A percentile compares a stretch with the other conserved stretches of the same genome.
Evolutionary conservation across 2,329 filamentous ascomycete species (phyloP).

Genomic region (Venturiaceae sp.): DNA sequence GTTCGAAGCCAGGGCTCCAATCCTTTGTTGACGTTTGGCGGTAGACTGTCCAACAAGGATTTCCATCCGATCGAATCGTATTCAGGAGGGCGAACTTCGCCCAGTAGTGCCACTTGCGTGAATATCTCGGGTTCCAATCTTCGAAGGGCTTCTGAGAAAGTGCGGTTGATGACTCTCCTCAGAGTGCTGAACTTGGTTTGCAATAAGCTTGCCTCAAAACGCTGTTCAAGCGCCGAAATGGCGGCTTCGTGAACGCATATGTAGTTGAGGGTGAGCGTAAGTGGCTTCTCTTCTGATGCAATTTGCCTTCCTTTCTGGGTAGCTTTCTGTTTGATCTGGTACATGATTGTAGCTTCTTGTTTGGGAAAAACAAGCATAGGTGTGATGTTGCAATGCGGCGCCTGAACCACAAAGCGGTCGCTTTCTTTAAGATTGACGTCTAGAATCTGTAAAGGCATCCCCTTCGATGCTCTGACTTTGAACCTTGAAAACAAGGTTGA

Average conservation of each 20-base stretch:
- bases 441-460: constrained; percentile 64
- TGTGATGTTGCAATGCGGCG: constrained; percentile 32
- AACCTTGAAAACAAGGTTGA: constrained; percentile 77
- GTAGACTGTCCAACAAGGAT: constrained; percentile 40
- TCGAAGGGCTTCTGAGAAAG: constrained; percentile 37
- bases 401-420: constrained; percentile 56
- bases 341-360: constrained; percentile 72
- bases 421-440: constrained; percentile 62
- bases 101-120: constrained; percentile 44
- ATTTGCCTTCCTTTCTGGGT: constrained; percentile 29
- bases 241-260: constrained; percentile 69
- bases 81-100: constrained; percentile 40
- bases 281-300: constrained; percentile 24
- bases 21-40: constrained; percentile 30
- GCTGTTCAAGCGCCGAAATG: constrained; percentile 32
- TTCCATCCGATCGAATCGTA: constrained; percentile 47
- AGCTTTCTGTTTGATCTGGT: constrained; percentile 52
- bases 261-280: constrained; percentile 67
- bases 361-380: constrained; percentile 62
- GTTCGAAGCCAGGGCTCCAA: constrained; percentile 41
- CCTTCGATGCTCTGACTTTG: constrained; percentile 72
- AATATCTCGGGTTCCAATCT: constrained; percentile 37
- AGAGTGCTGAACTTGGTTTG: constrained; percentile 37
- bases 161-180: constrained; percentile 40
- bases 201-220: constrained; percentile 37